These are phyloP conservation scores for Cardamine chenopodiifolia DNA, from an alignment of 345 rosid genomes.

Conservation along the genomic window DNA sequence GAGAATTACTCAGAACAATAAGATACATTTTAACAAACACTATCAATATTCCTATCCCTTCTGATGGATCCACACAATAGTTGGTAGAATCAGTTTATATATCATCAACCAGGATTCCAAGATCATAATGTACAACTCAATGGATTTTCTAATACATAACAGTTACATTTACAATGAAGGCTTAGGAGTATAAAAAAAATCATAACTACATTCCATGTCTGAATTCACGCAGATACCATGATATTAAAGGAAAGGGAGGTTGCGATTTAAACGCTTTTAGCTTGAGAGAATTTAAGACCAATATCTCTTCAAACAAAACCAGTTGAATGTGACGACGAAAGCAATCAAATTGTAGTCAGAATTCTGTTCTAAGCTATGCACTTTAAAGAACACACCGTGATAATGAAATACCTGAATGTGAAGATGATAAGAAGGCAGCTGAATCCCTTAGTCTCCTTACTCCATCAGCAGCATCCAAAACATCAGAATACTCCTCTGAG, in stretches of 20 bases:
- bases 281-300: neutral
- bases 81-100: neutral
- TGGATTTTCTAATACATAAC: neutral
- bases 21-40: neutral
- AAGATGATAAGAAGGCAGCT: slow-evolving; percentile 51
- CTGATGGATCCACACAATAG: neutral
- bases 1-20: slow-evolving; percentile 21
- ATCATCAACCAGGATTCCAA: neutral
- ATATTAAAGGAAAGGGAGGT: neutral
- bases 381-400: too few relatives aligned
- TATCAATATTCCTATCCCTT: neutral
- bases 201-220: slow-evolving; percentile 4
- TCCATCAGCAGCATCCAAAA: slow-evolving; percentile 35
- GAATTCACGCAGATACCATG: neutral
- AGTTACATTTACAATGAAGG: neutral
- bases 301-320: neutral
- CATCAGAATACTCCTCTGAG: slow-evolving; percentile 32
- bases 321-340: slow-evolving; percentile 5
- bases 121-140: slow-evolving; percentile 2
- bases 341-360: too few relatives aligned
- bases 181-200: neutral
- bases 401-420: slow-evolving; percentile 59
- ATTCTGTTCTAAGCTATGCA: too few relatives aligned
- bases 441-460: slow-evolving; percentile 54
- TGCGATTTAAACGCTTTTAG: slow-evolving; percentile 1